Evolutionary conservation across 345 rosid genomes (phyloP).

Genomic region (Angophora floribunda): DNA sequence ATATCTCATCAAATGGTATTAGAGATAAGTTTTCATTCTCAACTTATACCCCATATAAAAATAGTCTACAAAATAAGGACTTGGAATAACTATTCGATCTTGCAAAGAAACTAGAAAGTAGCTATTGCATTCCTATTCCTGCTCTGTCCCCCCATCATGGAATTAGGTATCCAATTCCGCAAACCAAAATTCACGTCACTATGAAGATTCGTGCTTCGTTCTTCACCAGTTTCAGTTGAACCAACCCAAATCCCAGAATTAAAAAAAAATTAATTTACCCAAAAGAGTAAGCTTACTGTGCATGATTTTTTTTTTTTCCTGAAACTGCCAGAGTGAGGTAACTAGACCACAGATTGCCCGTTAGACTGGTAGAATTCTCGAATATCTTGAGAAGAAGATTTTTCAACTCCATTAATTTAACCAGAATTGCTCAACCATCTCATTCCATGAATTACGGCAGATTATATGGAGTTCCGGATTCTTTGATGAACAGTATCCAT

Average conservation of each 20-base stretch:
- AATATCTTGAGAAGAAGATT: neutral
- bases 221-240: neutral
- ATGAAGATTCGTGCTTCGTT: neutral
- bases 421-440: neutral
- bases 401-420: neutral
- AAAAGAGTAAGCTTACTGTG: neutral
- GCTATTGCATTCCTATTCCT: neutral
- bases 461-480: neutral
- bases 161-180: neutral
- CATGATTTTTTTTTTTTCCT: neutral
- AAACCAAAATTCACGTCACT: neutral
- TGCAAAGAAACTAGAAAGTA: neutral
- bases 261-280: neutral
- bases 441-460: neutral
- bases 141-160: neutral
- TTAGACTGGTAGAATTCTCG: neutral
- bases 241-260: neutral
- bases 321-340: neutral
- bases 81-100: neutral
- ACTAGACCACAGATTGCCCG: neutral
- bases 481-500: neutral
- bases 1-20: neutral
- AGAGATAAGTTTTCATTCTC: neutral
- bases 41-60: neutral
- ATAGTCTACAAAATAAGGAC: neutral